Evolutionary conservation across 1,284 basidiomycete genomes (phyloP).

Genomic region (Pulveroboletus sp.): DNA sequence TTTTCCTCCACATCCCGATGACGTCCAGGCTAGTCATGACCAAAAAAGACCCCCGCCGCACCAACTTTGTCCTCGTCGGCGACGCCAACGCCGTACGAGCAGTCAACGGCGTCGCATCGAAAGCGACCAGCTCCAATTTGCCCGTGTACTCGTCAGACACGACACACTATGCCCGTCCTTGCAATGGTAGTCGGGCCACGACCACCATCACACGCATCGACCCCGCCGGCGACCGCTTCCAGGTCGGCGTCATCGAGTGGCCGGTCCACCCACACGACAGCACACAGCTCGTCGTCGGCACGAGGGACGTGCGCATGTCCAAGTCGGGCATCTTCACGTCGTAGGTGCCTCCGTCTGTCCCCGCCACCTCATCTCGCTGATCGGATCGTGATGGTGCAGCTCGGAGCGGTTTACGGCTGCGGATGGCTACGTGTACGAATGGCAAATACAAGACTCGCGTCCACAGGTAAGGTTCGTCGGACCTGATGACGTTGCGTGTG

Average conservation of each 20-base stretch:
- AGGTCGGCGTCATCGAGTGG: slow-evolving; percentile 37
- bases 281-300: slow-evolving; percentile 29
- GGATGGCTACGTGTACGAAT: slow-evolving; percentile 31
- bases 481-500: neutral
- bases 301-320: slow-evolving; percentile 27
- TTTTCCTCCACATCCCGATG: slow-evolving; percentile 8
- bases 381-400: slow-evolving; percentile 5
- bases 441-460: slow-evolving; percentile 28
- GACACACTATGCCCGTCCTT: neutral
- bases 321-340: slow-evolving; percentile 29
- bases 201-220: slow-evolving; percentile 31
- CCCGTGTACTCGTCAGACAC: slow-evolving; percentile 29
- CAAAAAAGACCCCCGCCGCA: slow-evolving; percentile 28
- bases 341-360: slow-evolving; percentile 9
- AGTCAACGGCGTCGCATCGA: no score
- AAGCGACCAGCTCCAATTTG: no score
- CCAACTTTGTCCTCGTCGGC: slow-evolving; percentile 23
- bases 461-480: slow-evolving; percentile 26
- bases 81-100: neutral
- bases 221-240: slow-evolving; percentile 22
- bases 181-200: slow-evolving; percentile 19
- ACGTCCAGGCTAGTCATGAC: slow-evolving; percentile 27
- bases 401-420: slow-evolving; percentile 31
- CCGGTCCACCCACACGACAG: slow-evolving; percentile 8
- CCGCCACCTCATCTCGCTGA: neutral